These are phyloP conservation scores for Tetradesmus obliquus DNA, from an alignment of 139 green algal species.

Conservation along the genomic window DNA sequence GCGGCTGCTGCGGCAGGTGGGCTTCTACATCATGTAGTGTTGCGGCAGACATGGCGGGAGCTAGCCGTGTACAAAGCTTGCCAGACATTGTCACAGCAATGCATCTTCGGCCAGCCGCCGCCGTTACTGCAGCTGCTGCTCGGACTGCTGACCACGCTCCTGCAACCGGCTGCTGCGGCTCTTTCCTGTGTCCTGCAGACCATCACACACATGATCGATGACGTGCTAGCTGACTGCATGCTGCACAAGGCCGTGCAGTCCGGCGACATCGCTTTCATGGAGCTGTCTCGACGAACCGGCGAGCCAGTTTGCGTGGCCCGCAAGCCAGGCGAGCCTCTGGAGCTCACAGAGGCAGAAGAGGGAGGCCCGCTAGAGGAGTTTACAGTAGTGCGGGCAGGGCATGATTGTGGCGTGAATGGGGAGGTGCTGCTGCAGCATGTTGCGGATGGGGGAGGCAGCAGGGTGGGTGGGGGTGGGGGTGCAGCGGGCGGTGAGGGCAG, in stretches of 20 bases:
- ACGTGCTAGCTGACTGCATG: constrained; percentile 41
- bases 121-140: not conserved
- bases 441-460: constrained; percentile 16
- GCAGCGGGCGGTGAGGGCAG: not conserved
- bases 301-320: not conserved
- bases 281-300: constrained; percentile 16
- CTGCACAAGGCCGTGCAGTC: constrained; percentile 4
- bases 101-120: too few species aligned
- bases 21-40: not conserved
- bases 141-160: not conserved
- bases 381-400: constrained; percentile 13
- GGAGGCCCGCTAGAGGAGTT: not conserved
- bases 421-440: constrained; percentile 19
- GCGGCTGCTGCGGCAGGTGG: constrained; percentile 75
- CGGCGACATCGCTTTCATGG: constrained; percentile 36
- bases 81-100: too few species aligned
- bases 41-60: too few species aligned
- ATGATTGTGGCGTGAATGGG: not conserved
- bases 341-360: not conserved
- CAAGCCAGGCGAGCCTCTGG: constrained; percentile 10
- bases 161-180: not conserved
- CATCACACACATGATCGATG: constrained; percentile 39
- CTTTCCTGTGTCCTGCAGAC: not conserved
- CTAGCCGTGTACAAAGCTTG: too few species aligned
- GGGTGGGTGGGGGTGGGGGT: not conserved